Conservation (phyloP, 345 rosid genomes). For the Clarkia xantiana region DNA sequence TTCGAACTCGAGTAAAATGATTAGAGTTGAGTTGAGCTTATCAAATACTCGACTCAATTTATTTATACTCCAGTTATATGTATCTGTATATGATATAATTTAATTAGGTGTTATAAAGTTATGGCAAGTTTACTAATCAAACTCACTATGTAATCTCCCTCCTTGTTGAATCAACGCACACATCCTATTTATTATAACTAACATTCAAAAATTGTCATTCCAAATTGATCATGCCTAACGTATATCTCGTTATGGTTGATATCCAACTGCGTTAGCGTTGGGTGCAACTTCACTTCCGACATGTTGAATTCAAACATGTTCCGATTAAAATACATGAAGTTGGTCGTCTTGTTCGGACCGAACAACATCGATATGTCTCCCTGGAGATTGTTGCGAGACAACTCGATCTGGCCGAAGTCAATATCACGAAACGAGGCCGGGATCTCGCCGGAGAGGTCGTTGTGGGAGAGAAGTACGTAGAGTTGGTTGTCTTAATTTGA, state of each 20-base stretch:
- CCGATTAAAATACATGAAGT: conserved; percentile 9
- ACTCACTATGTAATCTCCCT: conserved; percentile 5
- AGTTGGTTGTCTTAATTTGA: background rate
- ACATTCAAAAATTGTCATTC: conserved; percentile 8
- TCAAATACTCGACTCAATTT: too few species aligned
- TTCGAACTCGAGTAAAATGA: too few species aligned
- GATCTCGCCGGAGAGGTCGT: conserved; percentile 10
- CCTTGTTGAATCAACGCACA: conserved; percentile 14
- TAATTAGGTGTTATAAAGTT: too few species aligned
- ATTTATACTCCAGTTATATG: too few species aligned
- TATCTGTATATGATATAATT: too few species aligned
- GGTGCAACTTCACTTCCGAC: conserved; percentile 6
- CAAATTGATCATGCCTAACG: conserved; percentile 6
- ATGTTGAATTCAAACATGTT: conserved; percentile 13
- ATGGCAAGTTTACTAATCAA: conserved; percentile 6
- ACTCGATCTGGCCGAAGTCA: conserved; percentile 2
- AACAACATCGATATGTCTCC: conserved; percentile 8
- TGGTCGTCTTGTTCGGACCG: conserved; percentile 6
- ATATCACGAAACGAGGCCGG: conserved; percentile 5
- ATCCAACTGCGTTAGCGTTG: background rate
- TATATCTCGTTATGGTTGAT: conserved; percentile 10
- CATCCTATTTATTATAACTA: conserved; percentile 12
- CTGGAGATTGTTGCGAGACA: conserved; percentile 9
- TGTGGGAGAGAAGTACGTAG: conserved; percentile 10
- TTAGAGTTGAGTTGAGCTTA: too few species aligned